Evolutionary conservation across 805 yeast species (phyloP).

Genomic region (Spathaspora sp.): DNA sequence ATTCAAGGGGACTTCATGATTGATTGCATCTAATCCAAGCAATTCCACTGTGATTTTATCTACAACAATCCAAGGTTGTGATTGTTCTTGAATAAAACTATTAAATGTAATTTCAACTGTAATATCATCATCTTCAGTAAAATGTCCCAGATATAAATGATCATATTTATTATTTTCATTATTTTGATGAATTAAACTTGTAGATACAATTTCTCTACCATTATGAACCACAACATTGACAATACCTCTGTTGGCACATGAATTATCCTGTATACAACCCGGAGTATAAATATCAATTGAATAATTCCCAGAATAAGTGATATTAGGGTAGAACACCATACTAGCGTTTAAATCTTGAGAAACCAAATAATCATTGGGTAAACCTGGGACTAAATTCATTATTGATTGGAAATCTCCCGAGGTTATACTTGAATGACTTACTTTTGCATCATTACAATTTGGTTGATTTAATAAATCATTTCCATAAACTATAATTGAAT

Average conservation of each 20-base stretch:
- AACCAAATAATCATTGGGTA: constrained; percentile 27
- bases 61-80: constrained; percentile 57
- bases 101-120: constrained; percentile 14
- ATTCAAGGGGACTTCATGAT: constrained; percentile 38
- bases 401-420: constrained; percentile 25
- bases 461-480: constrained; percentile 69
- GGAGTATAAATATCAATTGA: constrained; percentile 76
- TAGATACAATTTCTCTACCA: constrained; percentile 38
- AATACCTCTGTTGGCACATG: constrained; percentile 70
- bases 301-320: constrained; percentile 72
- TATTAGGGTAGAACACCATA: constrained; percentile 61
- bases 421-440: constrained; percentile 11
- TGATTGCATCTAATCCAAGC: constrained; percentile 21
- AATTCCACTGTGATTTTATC: constrained; percentile 54
- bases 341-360: constrained; percentile 24
- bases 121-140: constrained; percentile 29
- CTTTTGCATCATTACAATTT: constrained; percentile 40
- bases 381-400: constrained; percentile 10
- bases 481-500: constrained; percentile 63
- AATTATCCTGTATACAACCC: constrained; percentile 67
- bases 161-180: constrained; percentile 82
- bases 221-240: constrained; percentile 71
- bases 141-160: constrained; percentile 63
- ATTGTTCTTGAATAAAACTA: constrained; percentile 8
- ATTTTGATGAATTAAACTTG: constrained; percentile 66